Evolutionary conservation across 495 filamentous ascomycete genomes (phyloP).

Genomic region (Xylaria intraflava): DNA sequence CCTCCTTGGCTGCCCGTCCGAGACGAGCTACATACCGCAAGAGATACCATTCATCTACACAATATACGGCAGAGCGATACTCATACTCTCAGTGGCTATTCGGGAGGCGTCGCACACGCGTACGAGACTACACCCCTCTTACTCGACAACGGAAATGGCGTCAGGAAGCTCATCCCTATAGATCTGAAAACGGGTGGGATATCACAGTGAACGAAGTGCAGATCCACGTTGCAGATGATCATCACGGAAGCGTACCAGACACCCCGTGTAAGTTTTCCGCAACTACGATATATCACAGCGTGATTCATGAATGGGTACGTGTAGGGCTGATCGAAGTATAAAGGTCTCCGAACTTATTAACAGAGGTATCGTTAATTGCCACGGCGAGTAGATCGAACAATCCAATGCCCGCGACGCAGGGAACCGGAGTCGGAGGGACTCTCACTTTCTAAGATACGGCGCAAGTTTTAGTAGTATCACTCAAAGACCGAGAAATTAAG

Average conservation of each 20-base stretch:
- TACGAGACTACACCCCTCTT: slow-evolving; percentile 61
- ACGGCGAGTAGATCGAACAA: not conserved
- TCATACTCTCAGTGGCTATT: slow-evolving; percentile 59
- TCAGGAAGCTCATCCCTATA: slow-evolving; percentile 59
- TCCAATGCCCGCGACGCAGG: too few species aligned
- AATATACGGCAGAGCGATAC: slow-evolving; percentile 46
- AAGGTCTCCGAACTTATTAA: slow-evolving; percentile 7
- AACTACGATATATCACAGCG: not conserved
- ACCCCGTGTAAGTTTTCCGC: slow-evolving; percentile 35
- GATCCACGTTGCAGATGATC: slow-evolving; percentile 41
- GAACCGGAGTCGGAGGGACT: too few species aligned
- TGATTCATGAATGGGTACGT: not conserved
- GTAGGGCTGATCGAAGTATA: not conserved
- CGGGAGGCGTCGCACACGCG: slow-evolving; percentile 67
- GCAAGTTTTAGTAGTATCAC: not conserved
- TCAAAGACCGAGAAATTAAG: too few species aligned
- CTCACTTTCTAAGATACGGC: not conserved
- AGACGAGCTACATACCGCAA: slow-evolving; percentile 31
- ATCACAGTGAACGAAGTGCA: slow-evolving; percentile 51
- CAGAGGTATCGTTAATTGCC: not conserved
- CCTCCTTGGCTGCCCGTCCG: slow-evolving; percentile 34
- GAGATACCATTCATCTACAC: slow-evolving; percentile 33
- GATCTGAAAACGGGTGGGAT: slow-evolving; percentile 68
- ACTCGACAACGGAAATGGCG: slow-evolving; percentile 52
- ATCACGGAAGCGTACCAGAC: slow-evolving; percentile 51